These are phyloP conservation scores for Macrolepiota albuminosa DNA, from an alignment of 768 basidiomycete genomes.

Conservation along the genomic window DNA sequence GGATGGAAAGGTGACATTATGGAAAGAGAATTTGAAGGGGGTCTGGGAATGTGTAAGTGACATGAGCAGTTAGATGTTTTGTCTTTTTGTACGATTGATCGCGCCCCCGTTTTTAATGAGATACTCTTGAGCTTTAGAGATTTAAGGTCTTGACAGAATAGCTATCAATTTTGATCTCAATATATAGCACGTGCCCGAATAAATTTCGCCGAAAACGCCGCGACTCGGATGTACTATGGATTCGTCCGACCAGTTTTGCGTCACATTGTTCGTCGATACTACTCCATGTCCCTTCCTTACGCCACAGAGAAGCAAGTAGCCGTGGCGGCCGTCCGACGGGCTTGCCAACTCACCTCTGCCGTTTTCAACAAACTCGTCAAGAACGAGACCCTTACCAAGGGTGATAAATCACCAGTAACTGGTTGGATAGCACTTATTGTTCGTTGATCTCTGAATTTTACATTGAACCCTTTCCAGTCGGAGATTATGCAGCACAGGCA, in stretches of 20 bases:
- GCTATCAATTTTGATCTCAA: no score
- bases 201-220: conserved; percentile 6
- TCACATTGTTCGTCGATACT: conserved; percentile 14
- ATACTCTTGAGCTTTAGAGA: not conserved
- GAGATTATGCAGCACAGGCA: conserved; percentile 91
- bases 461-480: conserved; percentile 47
- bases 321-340: conserved; percentile 81
- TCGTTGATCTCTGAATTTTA: not conserved
- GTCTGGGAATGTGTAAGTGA: conserved; percentile 97
- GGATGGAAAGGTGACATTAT: conserved; percentile 95
- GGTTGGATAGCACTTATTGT: conserved; percentile 37
- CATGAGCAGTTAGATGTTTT: conserved; percentile 63
- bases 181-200: not conserved
- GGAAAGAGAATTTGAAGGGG: conserved; percentile 98
- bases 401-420: conserved; percentile 90
- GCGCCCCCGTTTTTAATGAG: not conserved
- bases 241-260: conserved; percentile 12
- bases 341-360: conserved; percentile 75
- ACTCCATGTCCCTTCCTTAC: conserved; percentile 51
- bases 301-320: conserved; percentile 76
- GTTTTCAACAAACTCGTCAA: conserved; percentile 85
- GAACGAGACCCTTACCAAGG: conserved; percentile 84
- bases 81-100: conserved; percentile 2
- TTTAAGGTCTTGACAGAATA: no score
- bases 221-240: conserved; percentile 11